A percentile compares a stretch with the other conserved stretches of the same genome.
phyloP scores from a whole-genome alignment of 306 rosid species.

The Trifolium fragiferum region DNA sequence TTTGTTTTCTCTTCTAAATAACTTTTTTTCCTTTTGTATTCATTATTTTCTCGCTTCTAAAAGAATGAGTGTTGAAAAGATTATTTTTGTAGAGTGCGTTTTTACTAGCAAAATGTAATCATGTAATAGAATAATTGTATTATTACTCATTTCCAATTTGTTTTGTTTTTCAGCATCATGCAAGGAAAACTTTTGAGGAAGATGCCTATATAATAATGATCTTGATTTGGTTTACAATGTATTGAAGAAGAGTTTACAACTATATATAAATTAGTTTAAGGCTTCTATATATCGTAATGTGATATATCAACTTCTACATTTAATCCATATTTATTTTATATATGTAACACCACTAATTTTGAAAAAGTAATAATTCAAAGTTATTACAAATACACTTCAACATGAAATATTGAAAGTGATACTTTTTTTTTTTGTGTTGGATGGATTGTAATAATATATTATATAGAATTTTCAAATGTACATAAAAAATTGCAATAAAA shows the following conservation, averaged over 20 bases:
- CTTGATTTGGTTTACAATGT: background rate
- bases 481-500: no score
- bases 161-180: slow-evolving; percentile 53
- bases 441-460: no score
- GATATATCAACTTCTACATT: background rate
- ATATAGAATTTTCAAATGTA: no score
- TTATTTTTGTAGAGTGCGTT: background rate
- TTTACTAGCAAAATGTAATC: background rate
- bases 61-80: background rate
- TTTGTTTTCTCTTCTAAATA: background rate
- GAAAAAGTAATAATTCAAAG: no score
- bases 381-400: no score
- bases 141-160: background rate
- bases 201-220: slow-evolving; percentile 58
- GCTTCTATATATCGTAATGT: background rate
- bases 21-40: background rate
- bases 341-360: no score
- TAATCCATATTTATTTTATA: background rate
- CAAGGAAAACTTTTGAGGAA: slow-evolving; percentile 69
- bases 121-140: background rate
- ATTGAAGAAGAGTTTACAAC: background rate
- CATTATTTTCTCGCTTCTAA: background rate
- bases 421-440: no score
- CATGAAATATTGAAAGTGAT: no score
- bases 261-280: background rate